Conservation (phyloP, 495 filamentous ascomycete genomes). For the Lasiosphaeris hirsuta region DNA sequence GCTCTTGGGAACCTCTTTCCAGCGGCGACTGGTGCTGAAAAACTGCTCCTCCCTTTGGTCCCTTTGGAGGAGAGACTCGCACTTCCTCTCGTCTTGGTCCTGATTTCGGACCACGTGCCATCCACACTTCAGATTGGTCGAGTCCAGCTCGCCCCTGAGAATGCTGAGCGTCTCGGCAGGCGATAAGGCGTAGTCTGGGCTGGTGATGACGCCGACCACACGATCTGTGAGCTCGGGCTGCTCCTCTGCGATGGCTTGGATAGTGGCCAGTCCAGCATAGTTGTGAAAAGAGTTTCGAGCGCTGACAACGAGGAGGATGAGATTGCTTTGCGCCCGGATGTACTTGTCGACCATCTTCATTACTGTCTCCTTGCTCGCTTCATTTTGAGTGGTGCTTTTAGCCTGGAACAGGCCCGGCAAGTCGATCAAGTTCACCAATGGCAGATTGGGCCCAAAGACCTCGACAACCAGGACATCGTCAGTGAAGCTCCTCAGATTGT, state of each 20-base stretch:
- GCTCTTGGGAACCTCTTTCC: not conserved
- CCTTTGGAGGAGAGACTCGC: not conserved
- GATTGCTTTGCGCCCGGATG: not conserved
- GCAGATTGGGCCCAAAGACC: not conserved
- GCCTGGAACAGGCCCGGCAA: not conserved
- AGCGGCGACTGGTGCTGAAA: not conserved
- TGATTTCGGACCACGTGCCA: slow-evolving; percentile 3
- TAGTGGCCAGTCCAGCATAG: not conserved
- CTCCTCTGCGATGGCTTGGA: not conserved
- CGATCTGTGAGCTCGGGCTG: not conserved
- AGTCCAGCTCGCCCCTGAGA: not conserved
- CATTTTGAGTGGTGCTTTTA: not conserved
- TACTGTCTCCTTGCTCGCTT: not conserved
- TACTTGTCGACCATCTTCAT: not conserved
- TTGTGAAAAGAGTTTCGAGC: not conserved
- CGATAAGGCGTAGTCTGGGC: not conserved
- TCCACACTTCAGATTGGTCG: not conserved
- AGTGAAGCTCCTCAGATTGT: not conserved
- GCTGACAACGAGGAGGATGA: slow-evolving; percentile 1
- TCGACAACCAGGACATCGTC: not conserved
- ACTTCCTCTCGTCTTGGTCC: not conserved
- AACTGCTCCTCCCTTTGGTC: not conserved
- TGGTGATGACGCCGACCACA: not conserved
- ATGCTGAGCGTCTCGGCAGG: not conserved
- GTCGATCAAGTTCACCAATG: not conserved